These are phyloP conservation scores for Talaromyces marneffei DNA, from an alignment of 2,329 filamentous ascomycete species.

Conservation along the genomic window DNA sequence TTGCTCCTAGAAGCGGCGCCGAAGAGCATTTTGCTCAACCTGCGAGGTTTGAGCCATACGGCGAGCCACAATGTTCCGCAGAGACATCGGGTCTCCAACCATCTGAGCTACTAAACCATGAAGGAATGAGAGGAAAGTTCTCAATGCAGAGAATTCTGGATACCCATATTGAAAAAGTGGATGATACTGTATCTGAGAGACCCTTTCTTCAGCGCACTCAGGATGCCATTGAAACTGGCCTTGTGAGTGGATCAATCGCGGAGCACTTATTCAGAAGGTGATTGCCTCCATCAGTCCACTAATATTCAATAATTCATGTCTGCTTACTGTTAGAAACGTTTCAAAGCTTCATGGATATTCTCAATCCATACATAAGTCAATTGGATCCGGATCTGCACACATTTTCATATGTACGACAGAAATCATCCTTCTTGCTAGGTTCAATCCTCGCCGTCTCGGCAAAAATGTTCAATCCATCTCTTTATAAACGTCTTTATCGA, in stretches of 20 bases:
- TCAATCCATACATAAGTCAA: constrained; percentile 40
- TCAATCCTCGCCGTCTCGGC: constrained; percentile 31
- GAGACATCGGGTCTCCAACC: constrained; percentile 16
- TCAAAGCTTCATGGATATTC: constrained; percentile 32
- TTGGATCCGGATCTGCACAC: constrained; percentile 36
- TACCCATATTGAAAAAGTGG: background rate
- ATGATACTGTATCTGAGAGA: background rate
- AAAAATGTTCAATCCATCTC: constrained; percentile 32
- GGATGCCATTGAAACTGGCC: constrained; percentile 20
- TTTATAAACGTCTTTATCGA: constrained; percentile 25
- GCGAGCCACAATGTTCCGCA: background rate
- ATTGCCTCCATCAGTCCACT: constrained; percentile 20
- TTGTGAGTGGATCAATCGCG: background rate
- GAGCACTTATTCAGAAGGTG: background rate
- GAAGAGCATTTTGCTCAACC: background rate
- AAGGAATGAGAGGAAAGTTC: constrained; percentile 23
- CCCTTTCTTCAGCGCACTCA: background rate
- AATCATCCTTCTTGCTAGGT: constrained; percentile 34
- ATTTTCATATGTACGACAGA: constrained; percentile 30
- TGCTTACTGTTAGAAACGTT: background rate
- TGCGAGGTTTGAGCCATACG: background rate
- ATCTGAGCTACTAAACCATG: constrained; percentile 29
- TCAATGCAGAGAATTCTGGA: constrained; percentile 8
- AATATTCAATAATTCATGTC: background rate
- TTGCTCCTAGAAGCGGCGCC: background rate